Conservation (phyloP, 2,329 filamentous ascomycete species). For the Colletotrichum trifolii region DNA sequence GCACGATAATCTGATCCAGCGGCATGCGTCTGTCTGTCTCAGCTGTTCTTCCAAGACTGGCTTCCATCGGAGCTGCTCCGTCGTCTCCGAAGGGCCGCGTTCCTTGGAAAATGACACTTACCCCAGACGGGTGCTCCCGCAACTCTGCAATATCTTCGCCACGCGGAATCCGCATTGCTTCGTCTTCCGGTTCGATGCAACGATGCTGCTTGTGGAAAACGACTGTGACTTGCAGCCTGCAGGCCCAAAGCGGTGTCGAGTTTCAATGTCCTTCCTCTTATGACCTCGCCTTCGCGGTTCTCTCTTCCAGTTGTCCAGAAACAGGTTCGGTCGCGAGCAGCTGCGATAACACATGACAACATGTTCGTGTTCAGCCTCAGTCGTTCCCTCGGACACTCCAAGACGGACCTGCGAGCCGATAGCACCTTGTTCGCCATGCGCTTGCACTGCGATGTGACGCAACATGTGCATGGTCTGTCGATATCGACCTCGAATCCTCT, state of each 20-base stretch:
- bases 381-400: too few relatives aligned
- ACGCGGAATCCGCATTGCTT: slow-evolving; percentile 4
- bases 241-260: not conserved
- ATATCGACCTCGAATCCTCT: too few relatives aligned
- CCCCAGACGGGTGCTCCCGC: slow-evolving; percentile 34
- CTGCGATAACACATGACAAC: too few relatives aligned
- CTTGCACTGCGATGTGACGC: too few relatives aligned
- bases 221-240: not conserved
- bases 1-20: not conserved
- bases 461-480: too few relatives aligned
- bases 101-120: not conserved
- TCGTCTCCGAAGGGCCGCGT: slow-evolving; percentile 33
- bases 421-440: too few relatives aligned
- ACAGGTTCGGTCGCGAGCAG: too few relatives aligned
- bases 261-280: not conserved
- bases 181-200: slow-evolving; percentile 4
- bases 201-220: not conserved
- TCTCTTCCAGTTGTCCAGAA: too few relatives aligned
- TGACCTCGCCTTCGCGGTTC: not conserved
- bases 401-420: too few relatives aligned
- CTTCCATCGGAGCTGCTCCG: slow-evolving; percentile 7
- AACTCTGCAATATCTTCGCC: not conserved
- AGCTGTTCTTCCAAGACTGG: not conserved
- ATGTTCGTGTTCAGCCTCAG: too few relatives aligned
- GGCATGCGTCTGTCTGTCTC: slow-evolving; percentile 1